Base-by-base conservation (phyloP, 139 green algal species). In the Micromonas commoda region DNA sequence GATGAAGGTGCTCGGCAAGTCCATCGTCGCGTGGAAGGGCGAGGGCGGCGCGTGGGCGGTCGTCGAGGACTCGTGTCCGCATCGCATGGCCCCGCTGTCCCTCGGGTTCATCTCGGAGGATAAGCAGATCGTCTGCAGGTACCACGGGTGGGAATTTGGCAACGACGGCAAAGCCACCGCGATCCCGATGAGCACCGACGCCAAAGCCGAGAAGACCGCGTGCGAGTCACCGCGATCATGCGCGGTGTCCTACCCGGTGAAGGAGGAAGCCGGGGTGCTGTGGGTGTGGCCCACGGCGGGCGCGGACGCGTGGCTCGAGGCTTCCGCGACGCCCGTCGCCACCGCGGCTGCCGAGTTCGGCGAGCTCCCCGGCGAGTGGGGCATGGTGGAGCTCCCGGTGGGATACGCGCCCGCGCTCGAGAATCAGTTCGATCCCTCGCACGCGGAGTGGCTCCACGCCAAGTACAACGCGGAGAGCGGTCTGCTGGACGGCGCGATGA, bases 371-470 rank as follows among this genome's bases (percentile, higher is more conserved):
- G 53, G 53, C 71, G 71, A 78, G 23, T 78, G 71, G 71, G 71
- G 71, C 28, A 78, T 78, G 71, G 71, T 78, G 28, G 71, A 78
- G 32, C 52, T 78, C 20, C 71, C 71, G 19, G 71, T 78, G n/a
- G 71, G 71, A 9, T 78, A 78, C 45, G 53, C 31, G 26, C 71
- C 71, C 13, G 71, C 71, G 45, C 33, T 78, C 1, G 71, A 78
- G 20, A 78, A 78, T 29, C 71, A 78, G 33, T 78, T 78, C 52
- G 71, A 78, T 3, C 71, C 71, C 21, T 67, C 71, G 29, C 71
- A 78, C 71, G 71, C 71, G 29, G 71, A 78, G 20, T 78, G 53
- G 53, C 61, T 78, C 13, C 71, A 78, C 71, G 71, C 71, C 51
- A 78, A 68, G 71, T 78, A 70, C 51, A 33, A 78, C 20, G 51